These are phyloP conservation scores for Dactylellina sp. DNA, from an alignment of 2,329 filamentous ascomycete species.

Conservation along the genomic window DNA sequence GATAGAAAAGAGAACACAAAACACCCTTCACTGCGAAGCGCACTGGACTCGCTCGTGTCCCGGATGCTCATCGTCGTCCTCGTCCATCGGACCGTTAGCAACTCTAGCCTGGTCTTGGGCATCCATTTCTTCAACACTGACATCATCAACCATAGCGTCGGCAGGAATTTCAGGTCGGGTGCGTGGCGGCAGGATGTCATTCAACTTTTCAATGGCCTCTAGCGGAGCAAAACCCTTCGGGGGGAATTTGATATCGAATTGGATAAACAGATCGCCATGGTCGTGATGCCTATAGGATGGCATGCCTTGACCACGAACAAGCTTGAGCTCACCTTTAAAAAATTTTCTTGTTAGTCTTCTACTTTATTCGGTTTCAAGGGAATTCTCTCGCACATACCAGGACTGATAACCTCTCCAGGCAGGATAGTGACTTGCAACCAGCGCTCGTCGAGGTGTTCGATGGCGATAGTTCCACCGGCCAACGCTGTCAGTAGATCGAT, in stretches of 20 bases:
- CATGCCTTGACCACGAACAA: slow-evolving; percentile 97
- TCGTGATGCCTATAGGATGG: slow-evolving; percentile 95
- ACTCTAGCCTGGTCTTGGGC: slow-evolving; percentile 73
- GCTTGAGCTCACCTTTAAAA: slow-evolving; percentile 82
- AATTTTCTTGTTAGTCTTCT: background rate
- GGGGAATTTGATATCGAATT: slow-evolving; percentile 98
- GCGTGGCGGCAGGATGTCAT: slow-evolving; percentile 83
- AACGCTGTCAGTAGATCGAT: slow-evolving; percentile 96
- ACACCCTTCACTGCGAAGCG: slow-evolving; percentile 78
- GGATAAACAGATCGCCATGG: slow-evolving; percentile 93
- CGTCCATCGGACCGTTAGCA: slow-evolving; percentile 78
- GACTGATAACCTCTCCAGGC: slow-evolving; percentile 92
- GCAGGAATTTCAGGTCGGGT: slow-evolving; percentile 73
- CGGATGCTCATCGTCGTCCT: slow-evolving; percentile 78
- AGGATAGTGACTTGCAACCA: slow-evolving; percentile 95
- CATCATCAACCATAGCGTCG: slow-evolving; percentile 88
- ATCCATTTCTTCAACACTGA: slow-evolving; percentile 86
- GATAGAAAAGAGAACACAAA: background rate
- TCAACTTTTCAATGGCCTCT: slow-evolving; percentile 80
- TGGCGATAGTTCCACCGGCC: slow-evolving; percentile 87
- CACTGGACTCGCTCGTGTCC: slow-evolving; percentile 86
- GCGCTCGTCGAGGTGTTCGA: slow-evolving; percentile 96
- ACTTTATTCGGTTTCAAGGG: background rate
- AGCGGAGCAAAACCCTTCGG: slow-evolving; percentile 76
- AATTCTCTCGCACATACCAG: slow-evolving; percentile 73